These are phyloP conservation scores for Vitis labrusca DNA, from an alignment of 164 flowering plant species.

Conservation along the genomic window DNA sequence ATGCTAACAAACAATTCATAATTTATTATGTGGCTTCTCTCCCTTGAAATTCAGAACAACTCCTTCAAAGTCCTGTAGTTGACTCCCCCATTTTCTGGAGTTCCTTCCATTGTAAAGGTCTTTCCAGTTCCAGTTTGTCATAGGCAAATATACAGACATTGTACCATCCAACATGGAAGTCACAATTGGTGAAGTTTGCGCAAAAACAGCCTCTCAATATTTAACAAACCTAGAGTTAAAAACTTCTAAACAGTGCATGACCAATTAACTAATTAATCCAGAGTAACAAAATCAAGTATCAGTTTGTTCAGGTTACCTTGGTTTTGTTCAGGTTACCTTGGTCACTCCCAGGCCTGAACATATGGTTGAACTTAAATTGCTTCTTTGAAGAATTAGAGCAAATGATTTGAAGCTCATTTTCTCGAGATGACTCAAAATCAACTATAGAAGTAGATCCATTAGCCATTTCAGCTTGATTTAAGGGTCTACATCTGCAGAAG, in stretches of 20 bases:
- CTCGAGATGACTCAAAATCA: conserved; percentile 63
- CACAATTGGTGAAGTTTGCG: conserved; percentile 67
- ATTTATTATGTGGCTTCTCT: conserved; percentile 45
- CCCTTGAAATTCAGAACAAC: conserved; percentile 56
- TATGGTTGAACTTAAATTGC: conserved; percentile 78
- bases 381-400: conserved; percentile 69
- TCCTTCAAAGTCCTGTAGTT: conserved; percentile 81
- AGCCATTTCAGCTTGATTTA: conserved; percentile 51
- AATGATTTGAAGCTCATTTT: conserved; percentile 60
- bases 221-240: too few species aligned
- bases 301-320: too few species aligned
- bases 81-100: conserved; percentile 78
- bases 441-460: conserved; percentile 54
- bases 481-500: conserved; percentile 88
- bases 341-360: conserved; percentile 65
- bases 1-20: conserved; percentile 79
- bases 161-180: conserved; percentile 86
- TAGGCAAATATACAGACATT: conserved; percentile 93
- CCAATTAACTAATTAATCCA: not conserved
- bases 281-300: not conserved
- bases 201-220: conserved; percentile 72
- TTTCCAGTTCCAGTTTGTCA: conserved; percentile 94
- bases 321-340: conserved; percentile 53
- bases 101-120: conserved; percentile 96
- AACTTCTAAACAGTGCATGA: not conserved